Evolutionary conservation across 805 yeast species (phyloP).

Genomic region (Myxozyma neglecta): DNA sequence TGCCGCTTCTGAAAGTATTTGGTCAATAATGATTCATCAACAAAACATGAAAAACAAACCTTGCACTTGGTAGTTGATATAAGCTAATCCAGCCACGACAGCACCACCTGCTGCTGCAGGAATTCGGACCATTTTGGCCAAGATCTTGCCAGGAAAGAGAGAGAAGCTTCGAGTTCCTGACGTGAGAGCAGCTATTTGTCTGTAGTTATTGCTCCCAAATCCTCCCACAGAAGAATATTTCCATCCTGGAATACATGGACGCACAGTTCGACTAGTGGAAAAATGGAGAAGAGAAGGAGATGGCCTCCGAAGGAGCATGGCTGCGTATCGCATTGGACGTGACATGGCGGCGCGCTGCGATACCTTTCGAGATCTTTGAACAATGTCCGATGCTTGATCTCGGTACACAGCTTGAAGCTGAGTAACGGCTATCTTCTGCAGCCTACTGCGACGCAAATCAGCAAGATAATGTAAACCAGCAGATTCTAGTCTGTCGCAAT

Average conservation of each 20-base stretch:
- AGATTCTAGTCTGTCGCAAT: no score
- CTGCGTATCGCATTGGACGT: conserved; percentile 9
- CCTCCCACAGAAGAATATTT: background rate
- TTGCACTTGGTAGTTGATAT: conserved; percentile 86
- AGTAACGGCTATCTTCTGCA: background rate
- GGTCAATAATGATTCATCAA: background rate
- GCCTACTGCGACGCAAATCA: background rate
- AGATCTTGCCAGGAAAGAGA: conserved; percentile 27
- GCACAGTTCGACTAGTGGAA: background rate
- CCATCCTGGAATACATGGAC: background rate
- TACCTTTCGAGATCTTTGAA: background rate
- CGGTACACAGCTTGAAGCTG: background rate
- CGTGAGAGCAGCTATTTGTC: conserved; percentile 4
- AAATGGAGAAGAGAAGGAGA: background rate
- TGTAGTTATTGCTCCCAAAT: conserved; percentile 1
- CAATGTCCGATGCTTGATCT: background rate
- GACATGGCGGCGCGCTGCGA: background rate
- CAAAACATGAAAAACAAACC: conserved; percentile 13
- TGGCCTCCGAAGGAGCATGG: conserved; percentile 1
- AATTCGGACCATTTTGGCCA: conserved; percentile 44
- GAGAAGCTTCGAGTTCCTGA: conserved; percentile 19
- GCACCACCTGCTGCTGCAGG: conserved; percentile 91
- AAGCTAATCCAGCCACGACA: conserved; percentile 91
- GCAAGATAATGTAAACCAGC: background rate
- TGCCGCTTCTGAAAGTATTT: conserved; percentile 58